Base-by-base conservation (phyloP, 805 yeast species). In the Pichia paraexigua region DNA sequence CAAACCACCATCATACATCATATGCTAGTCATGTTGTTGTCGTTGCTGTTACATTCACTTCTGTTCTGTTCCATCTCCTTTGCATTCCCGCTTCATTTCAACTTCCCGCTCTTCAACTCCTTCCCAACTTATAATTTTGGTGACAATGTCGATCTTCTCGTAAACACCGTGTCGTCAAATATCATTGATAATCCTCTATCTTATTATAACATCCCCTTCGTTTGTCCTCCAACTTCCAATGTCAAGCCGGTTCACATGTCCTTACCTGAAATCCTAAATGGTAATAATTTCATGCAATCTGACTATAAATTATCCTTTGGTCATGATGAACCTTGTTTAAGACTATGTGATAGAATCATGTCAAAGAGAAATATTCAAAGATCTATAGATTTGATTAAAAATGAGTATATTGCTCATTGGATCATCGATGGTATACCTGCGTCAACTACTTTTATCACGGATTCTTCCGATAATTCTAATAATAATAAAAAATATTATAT, bases 361-460 rank as follows among this genome's bases (percentile, higher is more conserved):
- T 67, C 63, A n/a, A 75, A 74, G 18, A 65, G 65, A 1, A 84
- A 78, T 8, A 61, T 85, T 35, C 69, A 65, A 48, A 71, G 77
- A 47, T 88, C 92, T 0, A 79, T 72, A 53, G 74, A 77, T 27
- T 69, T 89, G 53, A 80, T 89, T 39, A 72, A 78, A 58, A 70
- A 82, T 49, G 86, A 86, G 2, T 89, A 89, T 60, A 83, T 83
- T 49, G 90, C 79, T 15, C 91, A 89, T 61, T 89, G 96, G 96
- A 67, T 78, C 25, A 71, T 89, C 17, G 96, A 90, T 68, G 87
- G 83, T 22, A 69, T 89, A 35, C 96, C 96, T 0, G 95, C 94
- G 9, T 92, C 96, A 1, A 88, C 96, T 0, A 85, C 95, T 0
- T 85, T 83, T 57, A 78, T 83, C 35, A 75, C 79, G 27, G 72